Conservation (phyloP, 2,329 filamentous ascomycete genomes). For the Aureobasidium sp. region DNA sequence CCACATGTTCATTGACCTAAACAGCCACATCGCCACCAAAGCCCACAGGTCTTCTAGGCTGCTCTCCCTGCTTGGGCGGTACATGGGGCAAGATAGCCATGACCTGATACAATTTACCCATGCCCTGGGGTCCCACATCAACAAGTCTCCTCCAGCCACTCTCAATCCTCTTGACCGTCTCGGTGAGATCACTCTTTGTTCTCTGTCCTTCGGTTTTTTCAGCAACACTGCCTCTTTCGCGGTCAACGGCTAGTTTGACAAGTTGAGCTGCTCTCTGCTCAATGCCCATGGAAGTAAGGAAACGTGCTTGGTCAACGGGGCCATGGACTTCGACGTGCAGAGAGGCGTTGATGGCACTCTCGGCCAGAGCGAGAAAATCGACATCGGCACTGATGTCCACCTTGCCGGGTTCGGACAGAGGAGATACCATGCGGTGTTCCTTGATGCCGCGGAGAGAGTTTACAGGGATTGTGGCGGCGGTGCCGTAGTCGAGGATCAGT, state of each 20-base stretch:
- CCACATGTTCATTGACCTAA: not conserved
- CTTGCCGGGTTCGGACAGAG: conserved; percentile 70
- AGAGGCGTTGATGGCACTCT: conserved; percentile 68
- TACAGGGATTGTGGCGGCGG: conserved; percentile 66
- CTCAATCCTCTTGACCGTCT: conserved; percentile 57
- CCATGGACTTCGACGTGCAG: conserved; percentile 85
- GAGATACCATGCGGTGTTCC: conserved; percentile 66
- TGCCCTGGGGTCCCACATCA: conserved; percentile 74
- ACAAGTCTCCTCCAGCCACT: conserved; percentile 73
- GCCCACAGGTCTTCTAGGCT: conserved; percentile 69
- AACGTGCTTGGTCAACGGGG: conserved; percentile 76
- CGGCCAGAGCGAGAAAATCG: conserved; percentile 81
- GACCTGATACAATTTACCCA: conserved; percentile 93
- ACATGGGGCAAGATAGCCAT: conserved; percentile 72
- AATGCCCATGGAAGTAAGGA: conserved; percentile 76
- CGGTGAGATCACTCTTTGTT: conserved; percentile 35
- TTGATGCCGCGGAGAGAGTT: conserved; percentile 89
- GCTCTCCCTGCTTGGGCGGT: conserved; percentile 52
- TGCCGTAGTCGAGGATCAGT: conserved; percentile 93
- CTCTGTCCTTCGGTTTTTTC: conserved; percentile 5
- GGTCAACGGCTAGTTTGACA: conserved; percentile 39
- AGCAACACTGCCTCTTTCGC: conserved; percentile 24
- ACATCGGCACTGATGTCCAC: conserved; percentile 91
- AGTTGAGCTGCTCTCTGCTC: conserved; percentile 66
- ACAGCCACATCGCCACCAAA: conserved; percentile 64